Base-by-base conservation (phyloP, 306 rosid genomes). In the Vigna nakashimae region DNA sequence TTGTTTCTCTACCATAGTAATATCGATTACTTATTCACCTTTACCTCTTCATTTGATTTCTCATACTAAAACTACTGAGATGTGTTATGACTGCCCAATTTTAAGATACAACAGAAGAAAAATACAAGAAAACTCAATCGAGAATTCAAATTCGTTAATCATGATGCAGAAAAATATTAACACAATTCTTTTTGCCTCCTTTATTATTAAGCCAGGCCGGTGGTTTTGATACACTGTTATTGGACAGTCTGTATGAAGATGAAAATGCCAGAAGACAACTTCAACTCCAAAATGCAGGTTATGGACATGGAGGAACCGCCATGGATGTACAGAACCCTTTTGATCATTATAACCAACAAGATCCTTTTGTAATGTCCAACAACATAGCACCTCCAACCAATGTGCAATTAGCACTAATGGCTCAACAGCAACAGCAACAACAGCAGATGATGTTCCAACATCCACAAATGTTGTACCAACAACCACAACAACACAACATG, bases 261-360 rank as follows among this genome's bases (percentile, higher is more conserved):
- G 96, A 91, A 5, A 42, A 70, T 65, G 82, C 98, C 1, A 88
- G 99, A 76, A 92, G 96, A 84, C 91, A 91, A 13, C 67, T 92
- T 64, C 96, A 95, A 71, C 87, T 95, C 73, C 99, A 92, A 73
- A 88, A 90, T 82, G 99, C 98, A 48, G 98, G 98, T 17, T 96
- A 92, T 75, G 99, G 98, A 67, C 83, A 78, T 45, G 84, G 88
- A 0, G 91, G 59, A 48, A 87, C 76, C 34, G 34, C 34, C 58
- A 84, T 81, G 53, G 17, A 76, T 28, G 2, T 79, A 75, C 90
- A 89, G 7, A 88, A 89, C 55, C 91, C 94, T 55, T 92, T 91
- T 43, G 89, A 91, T 17, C 87, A 85, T 6, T 67, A 57, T 5
- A 88, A 81, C 12, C 84, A 84, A 16, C 79, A 77, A 1, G 99